Conservation (phyloP, 768 basidiomycete species). For the Auriculariales sp. region DNA sequence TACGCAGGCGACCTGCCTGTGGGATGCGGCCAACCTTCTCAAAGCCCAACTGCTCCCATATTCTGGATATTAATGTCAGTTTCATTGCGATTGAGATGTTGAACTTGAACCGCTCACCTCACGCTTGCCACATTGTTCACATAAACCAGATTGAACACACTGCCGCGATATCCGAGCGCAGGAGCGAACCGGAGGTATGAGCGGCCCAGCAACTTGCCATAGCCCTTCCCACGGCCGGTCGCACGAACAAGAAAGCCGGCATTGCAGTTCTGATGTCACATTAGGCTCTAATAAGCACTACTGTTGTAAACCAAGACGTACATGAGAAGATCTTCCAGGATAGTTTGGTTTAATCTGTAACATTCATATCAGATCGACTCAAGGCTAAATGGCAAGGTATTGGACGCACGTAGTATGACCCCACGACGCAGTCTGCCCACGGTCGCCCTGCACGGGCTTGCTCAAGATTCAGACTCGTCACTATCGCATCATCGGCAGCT, state of each 20-base stretch:
- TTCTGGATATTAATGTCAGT: constrained; percentile 18
- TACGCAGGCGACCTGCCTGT: constrained; percentile 55
- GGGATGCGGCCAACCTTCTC: constrained; percentile 64
- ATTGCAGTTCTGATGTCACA: constrained; percentile 75
- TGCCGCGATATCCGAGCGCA: constrained; percentile 55
- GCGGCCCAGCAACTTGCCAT: constrained; percentile 57
- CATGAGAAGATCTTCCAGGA: constrained; percentile 81
- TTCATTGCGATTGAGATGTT: constrained; percentile 2
- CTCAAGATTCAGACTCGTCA: constrained; percentile 22
- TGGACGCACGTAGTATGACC: constrained; percentile 58
- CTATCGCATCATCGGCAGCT: constrained; percentile 9
- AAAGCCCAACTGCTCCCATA: constrained; percentile 82
- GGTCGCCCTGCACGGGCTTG: constrained; percentile 30
- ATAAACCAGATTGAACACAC: constrained; percentile 87
- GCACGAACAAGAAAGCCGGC: constrained; percentile 75
- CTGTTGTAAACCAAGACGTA: constrained; percentile 24
- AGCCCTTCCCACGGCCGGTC: constrained; percentile 43
- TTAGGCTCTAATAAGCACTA: background rate
- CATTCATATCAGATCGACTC: background rate
- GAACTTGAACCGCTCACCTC: constrained; percentile 30
- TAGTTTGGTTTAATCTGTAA: constrained; percentile 71
- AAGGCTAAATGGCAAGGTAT: background rate
- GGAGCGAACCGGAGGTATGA: constrained; percentile 78
- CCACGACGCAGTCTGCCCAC: constrained; percentile 62
- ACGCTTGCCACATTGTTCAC: constrained; percentile 67